phyloP scores from a whole-genome alignment of 1,284 basidiomycete species.

The Apiotrichum porosum region DNA sequence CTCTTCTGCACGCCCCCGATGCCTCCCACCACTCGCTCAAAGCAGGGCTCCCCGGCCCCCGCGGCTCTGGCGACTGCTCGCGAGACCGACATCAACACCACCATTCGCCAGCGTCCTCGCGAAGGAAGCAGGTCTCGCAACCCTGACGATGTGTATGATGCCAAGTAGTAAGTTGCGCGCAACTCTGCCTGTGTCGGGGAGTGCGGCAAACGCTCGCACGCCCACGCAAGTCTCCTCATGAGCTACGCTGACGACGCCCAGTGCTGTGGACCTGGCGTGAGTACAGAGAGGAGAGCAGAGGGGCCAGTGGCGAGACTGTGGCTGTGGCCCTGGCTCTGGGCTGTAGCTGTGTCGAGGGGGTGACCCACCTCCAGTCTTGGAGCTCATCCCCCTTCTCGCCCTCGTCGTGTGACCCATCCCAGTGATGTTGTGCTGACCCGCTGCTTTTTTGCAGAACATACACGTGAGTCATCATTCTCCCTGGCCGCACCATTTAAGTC shows the following conservation, averaged over 20 bases:
- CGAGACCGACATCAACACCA: constrained; percentile 4
- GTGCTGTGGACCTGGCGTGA: constrained; percentile 46
- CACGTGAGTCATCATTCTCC: constrained; percentile 33
- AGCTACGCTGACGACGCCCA: constrained; percentile 11
- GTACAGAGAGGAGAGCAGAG: too few species aligned
- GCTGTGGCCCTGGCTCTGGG: too few species aligned
- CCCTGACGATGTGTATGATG: constrained; percentile 45
- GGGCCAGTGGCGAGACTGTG: too few species aligned
- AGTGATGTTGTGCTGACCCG: too few species aligned
- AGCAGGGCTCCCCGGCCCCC: constrained; percentile 4
- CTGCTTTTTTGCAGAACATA: constrained; percentile 37
- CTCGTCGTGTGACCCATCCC: too few species aligned
- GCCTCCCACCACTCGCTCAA: constrained; percentile 35
- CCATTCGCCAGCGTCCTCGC: constrained; percentile 21
- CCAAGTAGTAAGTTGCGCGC: constrained; percentile 46
- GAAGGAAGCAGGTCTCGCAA: constrained; percentile 35
- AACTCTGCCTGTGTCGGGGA: too few species aligned
- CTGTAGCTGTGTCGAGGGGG: too few species aligned
- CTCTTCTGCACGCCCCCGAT: constrained; percentile 7
- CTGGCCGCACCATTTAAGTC: too few species aligned
- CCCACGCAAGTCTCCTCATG: background rate
- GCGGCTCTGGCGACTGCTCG: constrained; percentile 1
- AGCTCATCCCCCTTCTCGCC: too few species aligned
- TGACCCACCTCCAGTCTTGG: too few species aligned
- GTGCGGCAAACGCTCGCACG: background rate